Evolutionary conservation across 768 basidiomycete genomes (phyloP).

Genomic region (Termitomyces eurrhizus): DNA sequence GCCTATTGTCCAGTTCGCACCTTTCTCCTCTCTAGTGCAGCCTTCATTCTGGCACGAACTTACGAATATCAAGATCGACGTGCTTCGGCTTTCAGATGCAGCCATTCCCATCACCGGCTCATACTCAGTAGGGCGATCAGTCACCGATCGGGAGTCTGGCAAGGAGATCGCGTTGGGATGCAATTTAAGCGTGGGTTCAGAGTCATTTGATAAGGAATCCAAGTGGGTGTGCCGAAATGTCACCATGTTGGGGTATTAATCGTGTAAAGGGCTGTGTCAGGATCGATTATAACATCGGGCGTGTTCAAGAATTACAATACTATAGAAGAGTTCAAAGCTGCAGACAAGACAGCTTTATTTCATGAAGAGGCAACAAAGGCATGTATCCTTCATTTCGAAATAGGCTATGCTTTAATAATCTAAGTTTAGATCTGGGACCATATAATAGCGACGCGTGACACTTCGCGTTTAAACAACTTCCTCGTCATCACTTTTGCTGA

Average conservation of each 20-base stretch:
- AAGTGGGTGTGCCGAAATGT: slow-evolving; percentile 33
- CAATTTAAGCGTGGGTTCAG: slow-evolving; percentile 59
- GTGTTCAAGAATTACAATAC: slow-evolving; percentile 94
- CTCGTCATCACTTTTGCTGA: slow-evolving; percentile 93
- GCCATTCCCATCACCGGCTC: slow-evolving; percentile 59
- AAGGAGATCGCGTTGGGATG: slow-evolving; percentile 69
- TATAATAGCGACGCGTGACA: slow-evolving; percentile 47
- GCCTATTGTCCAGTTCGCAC: slow-evolving; percentile 83
- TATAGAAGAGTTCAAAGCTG: slow-evolving; percentile 90
- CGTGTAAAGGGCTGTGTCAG: slow-evolving; percentile 35
- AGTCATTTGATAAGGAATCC: slow-evolving; percentile 50
- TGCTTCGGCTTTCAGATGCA: slow-evolving; percentile 76
- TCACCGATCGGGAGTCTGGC: slow-evolving; percentile 76
- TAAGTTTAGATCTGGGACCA: slow-evolving; percentile 65
- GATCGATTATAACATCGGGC: slow-evolving; percentile 55
- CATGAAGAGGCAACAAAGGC: slow-evolving; percentile 64
- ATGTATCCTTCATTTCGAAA: slow-evolving; percentile 8
- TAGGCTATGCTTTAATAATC: not conserved
- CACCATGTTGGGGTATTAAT: not conserved
- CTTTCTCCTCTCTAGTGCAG: slow-evolving; percentile 82
- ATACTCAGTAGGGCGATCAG: slow-evolving; percentile 66
- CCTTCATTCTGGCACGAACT: slow-evolving; percentile 94
- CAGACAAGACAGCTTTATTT: slow-evolving; percentile 87
- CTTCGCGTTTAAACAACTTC: slow-evolving; percentile 66
- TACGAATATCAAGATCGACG: slow-evolving; percentile 85